These are phyloP conservation scores for Pyricularia pennisetigena DNA, from an alignment of 2,329 filamentous ascomycete genomes.

Conservation along the genomic window DNA sequence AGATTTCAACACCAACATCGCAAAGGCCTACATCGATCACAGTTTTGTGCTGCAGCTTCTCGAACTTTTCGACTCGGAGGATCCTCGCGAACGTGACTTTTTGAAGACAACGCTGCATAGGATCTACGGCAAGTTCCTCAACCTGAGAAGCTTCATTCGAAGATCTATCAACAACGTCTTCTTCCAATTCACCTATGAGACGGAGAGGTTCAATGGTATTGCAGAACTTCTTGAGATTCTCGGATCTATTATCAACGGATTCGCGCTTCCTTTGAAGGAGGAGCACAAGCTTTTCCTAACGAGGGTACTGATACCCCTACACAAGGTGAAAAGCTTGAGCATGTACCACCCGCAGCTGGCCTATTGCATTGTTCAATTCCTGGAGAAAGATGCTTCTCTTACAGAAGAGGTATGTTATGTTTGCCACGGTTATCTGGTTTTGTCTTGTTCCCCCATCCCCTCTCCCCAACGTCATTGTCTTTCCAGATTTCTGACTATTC, in stretches of 20 bases:
- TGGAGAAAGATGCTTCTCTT: slow-evolving; percentile 93
- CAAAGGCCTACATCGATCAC: slow-evolving; percentile 97
- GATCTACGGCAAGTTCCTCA: slow-evolving; percentile 98
- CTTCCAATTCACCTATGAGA: slow-evolving; percentile 99
- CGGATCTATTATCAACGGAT: slow-evolving; percentile 98
- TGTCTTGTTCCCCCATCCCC: not conserved
- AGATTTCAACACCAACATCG: slow-evolving; percentile 99
- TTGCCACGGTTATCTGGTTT: not conserved
- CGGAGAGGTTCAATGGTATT: slow-evolving; percentile 96
- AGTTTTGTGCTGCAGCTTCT: slow-evolving; percentile 92
- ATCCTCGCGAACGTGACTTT: slow-evolving; percentile 92
- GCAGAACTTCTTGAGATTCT: slow-evolving; percentile 93
- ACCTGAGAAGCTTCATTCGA: slow-evolving; percentile 91
- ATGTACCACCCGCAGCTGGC: slow-evolving; percentile 99
- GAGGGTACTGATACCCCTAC: slow-evolving; percentile 80
- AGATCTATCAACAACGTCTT: slow-evolving; percentile 99
- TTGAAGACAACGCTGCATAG: slow-evolving; percentile 95
- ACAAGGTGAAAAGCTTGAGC: slow-evolving; percentile 98
- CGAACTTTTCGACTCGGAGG: slow-evolving; percentile 97
- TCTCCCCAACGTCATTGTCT: not conserved
- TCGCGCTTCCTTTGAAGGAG: slow-evolving; percentile 91
- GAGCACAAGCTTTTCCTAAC: slow-evolving; percentile 98
- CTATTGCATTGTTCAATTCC: slow-evolving; percentile 97
- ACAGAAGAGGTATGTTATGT: slow-evolving; percentile 73
- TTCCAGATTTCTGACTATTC: not conserved